These are phyloP conservation scores for Allium fistulosum DNA, from an alignment of 106 monocot species.

Conservation along the genomic window DNA sequence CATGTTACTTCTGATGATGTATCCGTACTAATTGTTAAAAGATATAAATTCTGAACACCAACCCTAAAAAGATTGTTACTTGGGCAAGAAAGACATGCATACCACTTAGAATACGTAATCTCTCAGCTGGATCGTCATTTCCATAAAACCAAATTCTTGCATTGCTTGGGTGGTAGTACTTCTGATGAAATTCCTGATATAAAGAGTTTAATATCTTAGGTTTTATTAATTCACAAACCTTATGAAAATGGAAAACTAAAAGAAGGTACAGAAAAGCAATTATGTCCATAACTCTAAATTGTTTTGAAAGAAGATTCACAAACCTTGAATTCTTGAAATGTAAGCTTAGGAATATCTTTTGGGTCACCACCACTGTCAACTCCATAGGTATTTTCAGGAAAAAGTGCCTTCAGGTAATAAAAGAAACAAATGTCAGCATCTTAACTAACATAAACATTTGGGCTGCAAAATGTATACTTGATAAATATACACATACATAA, in stretches of 20 bases:
- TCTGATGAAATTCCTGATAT: constrained; percentile 80
- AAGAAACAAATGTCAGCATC: background rate
- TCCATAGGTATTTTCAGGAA: constrained; percentile 91
- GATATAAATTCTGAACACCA: no score
- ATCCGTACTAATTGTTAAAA: no score
- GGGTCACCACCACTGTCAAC: constrained; percentile 99
- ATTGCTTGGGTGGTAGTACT: constrained; percentile 95
- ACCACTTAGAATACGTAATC: constrained; percentile 85
- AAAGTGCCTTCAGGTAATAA: constrained; percentile 57
- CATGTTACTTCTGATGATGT: no score
- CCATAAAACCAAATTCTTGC: constrained; percentile 99
- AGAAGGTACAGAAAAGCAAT: no score
- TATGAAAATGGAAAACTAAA: no score
- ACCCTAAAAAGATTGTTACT: no score
- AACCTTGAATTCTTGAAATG: constrained; percentile 97
- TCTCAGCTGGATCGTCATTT: constrained; percentile 86
- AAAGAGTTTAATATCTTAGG: no score
- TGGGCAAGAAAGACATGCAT: constrained; percentile 3
- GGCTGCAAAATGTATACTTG: no score
- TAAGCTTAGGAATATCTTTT: constrained; percentile 83
- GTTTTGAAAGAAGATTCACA: background rate
- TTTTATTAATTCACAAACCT: no score
- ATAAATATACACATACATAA: no score
- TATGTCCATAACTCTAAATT: no score
- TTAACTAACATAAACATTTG: no score